phyloP scores from a whole-genome alignment of 2,329 filamentous ascomycete genomes.

The Aspergillus awamori region DNA sequence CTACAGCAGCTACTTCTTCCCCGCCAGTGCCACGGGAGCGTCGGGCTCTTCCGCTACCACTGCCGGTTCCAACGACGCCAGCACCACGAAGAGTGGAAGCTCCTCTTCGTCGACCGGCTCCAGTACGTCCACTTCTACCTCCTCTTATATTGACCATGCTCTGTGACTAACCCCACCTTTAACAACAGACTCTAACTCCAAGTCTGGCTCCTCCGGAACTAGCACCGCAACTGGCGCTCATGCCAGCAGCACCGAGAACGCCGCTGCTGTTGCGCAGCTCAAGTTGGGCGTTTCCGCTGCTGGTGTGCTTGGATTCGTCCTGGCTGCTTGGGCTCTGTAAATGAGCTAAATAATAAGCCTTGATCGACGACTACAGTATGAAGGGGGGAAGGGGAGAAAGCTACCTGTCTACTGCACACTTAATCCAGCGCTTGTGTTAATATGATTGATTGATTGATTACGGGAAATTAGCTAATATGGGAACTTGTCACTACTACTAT shows the following conservation, averaged over 20 bases:
- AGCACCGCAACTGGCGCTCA: conserved; percentile 21
- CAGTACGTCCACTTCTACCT: conserved; percentile 11
- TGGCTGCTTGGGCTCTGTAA: conserved; percentile 44
- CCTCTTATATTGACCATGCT: background rate
- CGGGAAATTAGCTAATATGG: no score
- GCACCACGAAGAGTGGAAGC: conserved; percentile 18
- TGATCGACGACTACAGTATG: no score
- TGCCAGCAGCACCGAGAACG: conserved; percentile 30
- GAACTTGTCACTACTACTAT: no score
- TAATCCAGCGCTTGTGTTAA: no score
- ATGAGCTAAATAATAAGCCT: background rate
- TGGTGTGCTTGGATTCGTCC: conserved; percentile 38
- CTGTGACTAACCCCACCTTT: background rate
- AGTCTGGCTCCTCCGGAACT: conserved; percentile 14
- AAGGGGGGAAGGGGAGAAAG: no score
- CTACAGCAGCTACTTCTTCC: conserved; percentile 54
- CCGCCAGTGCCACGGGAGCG: conserved; percentile 27
- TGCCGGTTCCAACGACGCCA: conserved; percentile 24
- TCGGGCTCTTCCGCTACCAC: conserved; percentile 27
- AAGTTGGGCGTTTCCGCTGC: conserved; percentile 39
- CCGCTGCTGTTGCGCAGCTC: conserved; percentile 30
- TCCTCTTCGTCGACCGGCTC: conserved; percentile 16
- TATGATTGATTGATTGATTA: no score
- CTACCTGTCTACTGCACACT: no score
- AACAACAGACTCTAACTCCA: conserved; percentile 7